phyloP scores from a whole-genome alignment of 805 yeast genomes.

The Zygosaccharomyces gambellarensis region DNA sequence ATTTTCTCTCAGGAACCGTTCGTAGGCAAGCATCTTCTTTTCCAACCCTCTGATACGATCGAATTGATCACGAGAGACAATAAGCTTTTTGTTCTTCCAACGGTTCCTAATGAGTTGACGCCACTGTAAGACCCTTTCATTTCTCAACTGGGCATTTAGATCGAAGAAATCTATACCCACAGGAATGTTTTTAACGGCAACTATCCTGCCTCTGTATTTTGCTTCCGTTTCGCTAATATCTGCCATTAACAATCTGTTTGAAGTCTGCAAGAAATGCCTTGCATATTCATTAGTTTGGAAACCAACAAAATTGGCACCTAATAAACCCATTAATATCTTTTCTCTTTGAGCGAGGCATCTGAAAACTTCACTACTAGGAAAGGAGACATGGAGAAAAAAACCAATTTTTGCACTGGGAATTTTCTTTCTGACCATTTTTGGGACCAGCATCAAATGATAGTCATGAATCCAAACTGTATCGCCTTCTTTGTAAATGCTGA shows the following conservation, averaged over 20 bases:
- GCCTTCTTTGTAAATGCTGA: constrained; percentile 60
- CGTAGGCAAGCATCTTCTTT: constrained; percentile 84
- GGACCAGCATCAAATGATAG: constrained; percentile 83
- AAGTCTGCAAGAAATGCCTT: constrained; percentile 87
- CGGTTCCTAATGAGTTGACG: constrained; percentile 65
- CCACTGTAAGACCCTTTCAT: constrained; percentile 58
- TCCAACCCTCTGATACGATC: constrained; percentile 85
- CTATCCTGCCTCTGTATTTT: constrained; percentile 54
- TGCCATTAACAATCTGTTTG: constrained; percentile 75
- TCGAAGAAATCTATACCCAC: constrained; percentile 74
- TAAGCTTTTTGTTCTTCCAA: constrained; percentile 65
- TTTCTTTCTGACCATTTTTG: constrained; percentile 69
- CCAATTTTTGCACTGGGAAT: constrained; percentile 86
- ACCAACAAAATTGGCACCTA: constrained; percentile 83
- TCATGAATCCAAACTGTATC: constrained; percentile 92
- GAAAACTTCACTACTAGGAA: constrained; percentile 93
- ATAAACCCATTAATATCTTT: constrained; percentile 68
- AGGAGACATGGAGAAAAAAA: constrained; percentile 86
- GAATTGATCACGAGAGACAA: constrained; percentile 84
- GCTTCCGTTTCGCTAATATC: constrained; percentile 64
- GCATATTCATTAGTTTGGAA: constrained; percentile 93
- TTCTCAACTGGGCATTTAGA: constrained; percentile 43
- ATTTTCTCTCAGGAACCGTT: constrained; percentile 61
- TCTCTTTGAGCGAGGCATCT: constrained; percentile 88
- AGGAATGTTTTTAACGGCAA: constrained; percentile 55